Conservation (phyloP, 1,284 basidiomycete genomes). For the Entoloma clypeatum region DNA sequence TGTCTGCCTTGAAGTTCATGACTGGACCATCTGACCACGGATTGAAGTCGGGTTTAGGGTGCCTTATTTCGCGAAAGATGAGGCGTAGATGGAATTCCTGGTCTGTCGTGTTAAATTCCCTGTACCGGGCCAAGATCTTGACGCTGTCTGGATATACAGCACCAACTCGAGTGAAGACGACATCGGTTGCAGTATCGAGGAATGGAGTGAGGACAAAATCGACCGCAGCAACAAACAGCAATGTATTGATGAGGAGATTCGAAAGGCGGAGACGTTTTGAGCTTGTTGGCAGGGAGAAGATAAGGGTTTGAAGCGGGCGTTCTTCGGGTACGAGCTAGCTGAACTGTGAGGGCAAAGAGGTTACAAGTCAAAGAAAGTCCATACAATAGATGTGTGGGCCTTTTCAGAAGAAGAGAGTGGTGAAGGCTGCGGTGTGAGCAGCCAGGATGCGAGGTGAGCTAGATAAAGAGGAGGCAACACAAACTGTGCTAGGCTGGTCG, state of each 20-base stretch:
- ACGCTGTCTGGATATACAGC: slow-evolving; percentile 61
- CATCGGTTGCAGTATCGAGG: slow-evolving; percentile 48
- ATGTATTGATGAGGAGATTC: slow-evolving; percentile 48
- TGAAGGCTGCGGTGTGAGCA: slow-evolving; percentile 15
- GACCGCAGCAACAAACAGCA: slow-evolving; percentile 44
- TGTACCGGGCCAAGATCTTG: slow-evolving; percentile 63
- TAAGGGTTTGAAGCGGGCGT: slow-evolving; percentile 25
- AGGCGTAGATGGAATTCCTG: slow-evolving; percentile 35
- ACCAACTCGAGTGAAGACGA: slow-evolving; percentile 64
- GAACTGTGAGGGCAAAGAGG: slow-evolving; percentile 3
- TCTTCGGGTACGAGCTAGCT: slow-evolving; percentile 6
- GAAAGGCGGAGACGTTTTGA: slow-evolving; percentile 33
- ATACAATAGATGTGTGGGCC: slow-evolving; percentile 4
- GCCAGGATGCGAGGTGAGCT: slow-evolving; percentile 22
- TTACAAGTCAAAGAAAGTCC: background rate
- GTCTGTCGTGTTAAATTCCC: slow-evolving; percentile 32
- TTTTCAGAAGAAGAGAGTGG: slow-evolving; percentile 9
- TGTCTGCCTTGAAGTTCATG: slow-evolving; percentile 39
- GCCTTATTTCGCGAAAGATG: slow-evolving; percentile 49
- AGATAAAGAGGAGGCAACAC: slow-evolving; percentile 32
- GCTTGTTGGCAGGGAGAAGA: slow-evolving; percentile 45
- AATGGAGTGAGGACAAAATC: slow-evolving; percentile 53
- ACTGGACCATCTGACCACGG: slow-evolving; percentile 54
- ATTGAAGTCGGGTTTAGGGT: slow-evolving; percentile 16
- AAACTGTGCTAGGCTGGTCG: slow-evolving; percentile 28